Conservation (phyloP, 2,329 filamentous ascomycete species). For the Pestalotiopsis sp. region DNA sequence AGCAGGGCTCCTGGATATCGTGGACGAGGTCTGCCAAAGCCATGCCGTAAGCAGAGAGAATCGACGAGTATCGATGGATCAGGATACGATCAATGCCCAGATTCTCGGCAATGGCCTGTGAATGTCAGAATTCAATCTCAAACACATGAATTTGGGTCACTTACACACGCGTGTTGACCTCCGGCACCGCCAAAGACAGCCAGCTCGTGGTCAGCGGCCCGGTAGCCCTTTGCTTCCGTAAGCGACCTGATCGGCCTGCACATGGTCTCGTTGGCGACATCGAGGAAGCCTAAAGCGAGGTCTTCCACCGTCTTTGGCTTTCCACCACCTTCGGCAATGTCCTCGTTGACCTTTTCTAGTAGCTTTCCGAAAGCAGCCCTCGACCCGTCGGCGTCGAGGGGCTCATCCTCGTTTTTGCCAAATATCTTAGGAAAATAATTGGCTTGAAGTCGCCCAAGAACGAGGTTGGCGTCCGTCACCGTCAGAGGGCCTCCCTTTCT, state of each 20-base stretch:
- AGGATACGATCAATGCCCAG: slow-evolving; percentile 43
- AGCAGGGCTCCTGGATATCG: slow-evolving; percentile 9
- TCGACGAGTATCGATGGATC: slow-evolving; percentile 39
- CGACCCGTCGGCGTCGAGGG: slow-evolving; percentile 44
- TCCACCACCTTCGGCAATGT: slow-evolving; percentile 21
- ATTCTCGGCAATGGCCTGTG: slow-evolving; percentile 37
- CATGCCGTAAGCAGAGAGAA: slow-evolving; percentile 47
- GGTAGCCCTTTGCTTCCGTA: slow-evolving; percentile 56
- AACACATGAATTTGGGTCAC: slow-evolving; percentile 27
- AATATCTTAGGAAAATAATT: slow-evolving; percentile 77
- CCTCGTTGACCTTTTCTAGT: slow-evolving; percentile 43
- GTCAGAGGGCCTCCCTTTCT: slow-evolving; percentile 73
- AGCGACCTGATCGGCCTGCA: slow-evolving; percentile 69
- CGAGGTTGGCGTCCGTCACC: slow-evolving; percentile 73
- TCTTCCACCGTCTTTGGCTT: slow-evolving; percentile 33
- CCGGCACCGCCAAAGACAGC: slow-evolving; percentile 70
- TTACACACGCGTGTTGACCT: slow-evolving; percentile 39
- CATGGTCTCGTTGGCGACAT: slow-evolving; percentile 78
- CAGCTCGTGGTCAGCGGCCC: slow-evolving; percentile 33
- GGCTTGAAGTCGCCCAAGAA: slow-evolving; percentile 61
- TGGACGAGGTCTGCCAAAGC: slow-evolving; percentile 29
- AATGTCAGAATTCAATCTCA: background rate
- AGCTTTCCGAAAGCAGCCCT: slow-evolving; percentile 43
- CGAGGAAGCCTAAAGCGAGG: slow-evolving; percentile 70
- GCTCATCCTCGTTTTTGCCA: slow-evolving; percentile 66